Percentiles rank a stretch among this genome's conserved stretches.
Evolutionary conservation across 1,139 yeast species (phyloP).

Genomic region (Nematodospora anomalae): DNA sequence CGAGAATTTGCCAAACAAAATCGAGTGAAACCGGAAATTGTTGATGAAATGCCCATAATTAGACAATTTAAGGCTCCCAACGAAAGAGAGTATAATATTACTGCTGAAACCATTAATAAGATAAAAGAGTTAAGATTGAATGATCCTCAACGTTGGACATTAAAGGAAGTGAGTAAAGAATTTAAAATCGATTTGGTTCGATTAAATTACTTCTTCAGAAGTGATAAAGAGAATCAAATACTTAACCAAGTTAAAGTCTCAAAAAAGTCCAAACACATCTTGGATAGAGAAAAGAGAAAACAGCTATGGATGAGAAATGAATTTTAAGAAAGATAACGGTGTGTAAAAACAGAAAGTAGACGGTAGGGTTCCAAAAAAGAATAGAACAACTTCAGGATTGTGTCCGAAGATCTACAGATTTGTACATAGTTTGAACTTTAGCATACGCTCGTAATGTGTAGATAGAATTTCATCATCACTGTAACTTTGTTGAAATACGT

Average conservation of each 20-base stretch:
- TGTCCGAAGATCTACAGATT: neutral
- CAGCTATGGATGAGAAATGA: constrained; percentile 65
- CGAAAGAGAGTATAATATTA: constrained; percentile 57
- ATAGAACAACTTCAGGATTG: no score
- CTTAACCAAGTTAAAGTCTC: constrained; percentile 4
- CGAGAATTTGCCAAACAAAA: constrained; percentile 32
- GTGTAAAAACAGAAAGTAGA: no score
- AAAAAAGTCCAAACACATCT: constrained; percentile 6
- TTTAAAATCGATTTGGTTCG: constrained; percentile 35
- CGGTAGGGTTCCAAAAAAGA: no score
- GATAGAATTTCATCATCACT: neutral
- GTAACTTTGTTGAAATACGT: no score
- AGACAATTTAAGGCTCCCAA: constrained; percentile 33
- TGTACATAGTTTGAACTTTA: constrained; percentile 3
- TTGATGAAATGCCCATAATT: constrained; percentile 56
- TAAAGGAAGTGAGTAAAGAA: constrained; percentile 64
- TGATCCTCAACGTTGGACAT: constrained; percentile 67
- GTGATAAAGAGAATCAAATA: constrained; percentile 6
- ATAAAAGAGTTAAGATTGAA: constrained; percentile 59
- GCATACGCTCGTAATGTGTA: neutral
- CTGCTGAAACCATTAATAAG: constrained; percentile 59
- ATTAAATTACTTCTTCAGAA: constrained; percentile 17
- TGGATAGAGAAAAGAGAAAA: constrained; percentile 56
- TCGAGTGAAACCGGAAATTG: constrained; percentile 27
- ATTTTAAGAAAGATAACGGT: constrained; percentile 27